Evolutionary conservation across 441 rosid species (phyloP), one percentile per base, ranked within the genome.

Genomic region (Croton setiger): DNA sequence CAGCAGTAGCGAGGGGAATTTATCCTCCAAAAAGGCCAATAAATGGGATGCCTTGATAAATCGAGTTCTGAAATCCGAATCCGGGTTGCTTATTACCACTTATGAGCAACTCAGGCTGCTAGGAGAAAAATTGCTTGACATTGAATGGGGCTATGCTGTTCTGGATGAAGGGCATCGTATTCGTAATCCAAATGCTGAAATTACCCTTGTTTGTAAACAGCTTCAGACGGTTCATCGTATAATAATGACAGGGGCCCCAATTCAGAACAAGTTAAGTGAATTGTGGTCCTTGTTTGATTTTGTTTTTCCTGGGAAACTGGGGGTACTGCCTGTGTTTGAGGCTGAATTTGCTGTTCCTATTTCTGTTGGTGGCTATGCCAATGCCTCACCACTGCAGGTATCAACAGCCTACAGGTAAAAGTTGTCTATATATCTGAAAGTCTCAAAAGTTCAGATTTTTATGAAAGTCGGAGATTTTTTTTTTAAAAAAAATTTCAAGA

Each of bases 161-260:
- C 73, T 95, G 75, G 98, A 95, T 76, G 99, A 95, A 83, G 98
- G 99, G 71, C 98, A 95, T 70, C 90, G 98, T 33, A 95, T 95
- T 73, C 90, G 98, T 56, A 94, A 94, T 78, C 98, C 98, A 64
- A 94, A 94, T 83, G 85, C 96, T 74, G 97, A 88, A 66, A 57
- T 94, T 61, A 90, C 97, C 69, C 80, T 94, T 51, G 93, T 87
- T 63, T 92, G 98, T 83, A 95, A 95, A 79, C 97, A 95, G 85
- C 87, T 95, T 63, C 99, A 90, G 85, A 95, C 97, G 5, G 89
- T 92, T 81, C 96, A 95, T 67, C 88, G 96, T 7, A 81, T 95
- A 70, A 92, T 95, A 72, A 90, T 92, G 98, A 95, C 96, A 31
- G 99, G 99, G 5, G 89, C 99, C 70, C 97, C 99, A 52, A 95